Base-by-base conservation (phyloP, 495 filamentous ascomycete species). In the Chaetomium tenue region DNA sequence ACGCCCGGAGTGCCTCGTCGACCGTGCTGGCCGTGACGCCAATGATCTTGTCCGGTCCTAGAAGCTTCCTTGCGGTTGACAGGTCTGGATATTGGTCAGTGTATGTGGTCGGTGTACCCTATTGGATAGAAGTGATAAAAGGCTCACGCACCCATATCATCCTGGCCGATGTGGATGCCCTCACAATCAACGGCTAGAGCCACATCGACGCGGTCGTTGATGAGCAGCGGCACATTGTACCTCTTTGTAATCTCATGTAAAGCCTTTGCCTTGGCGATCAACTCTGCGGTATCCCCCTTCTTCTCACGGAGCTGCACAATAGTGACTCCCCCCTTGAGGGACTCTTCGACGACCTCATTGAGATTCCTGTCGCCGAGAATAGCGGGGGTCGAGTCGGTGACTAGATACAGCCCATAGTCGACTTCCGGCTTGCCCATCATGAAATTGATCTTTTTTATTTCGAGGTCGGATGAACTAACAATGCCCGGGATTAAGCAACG, bases 191-290 rank as follows among this genome's bases (percentile, higher is more conserved):
- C 84, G 18, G 91, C 94, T 30, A 94, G 80, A 25, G 92, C 92
- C 20, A 98, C 90, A 78, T 96, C 93, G 6, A 96, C 83, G n/a
- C 92, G 89, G 75, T 98, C 94, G 73, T 98, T 97, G 77, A 98
- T 93, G 44, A 98, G 77, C 55, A 98, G 81, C 30, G 93, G 94
- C 0, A 97, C 86, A 20, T 81, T 77, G 68, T 89, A 80, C n/a
- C 70, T 76, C 65, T 77, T 76, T 13, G 91, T 92, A 53, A 96
- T 78, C 15, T 80, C 68, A 74, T 92, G 91, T 44, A 97, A 80
- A 66, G 78, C 81, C 65, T 79, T 81, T n/a, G 86, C 92, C 33
- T 82, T 91, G n/a, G 78, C 72, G 25, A 97, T 83, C 61, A 94
- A 82, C 23, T 80, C 80, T 6, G 81, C 87, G 0, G 92, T 96